A percentile compares a stretch with the other conserved stretches of the same genome.
These are phyloP conservation scores for Solanum tarapatanum DNA, from an alignment of 257 asterid genomes.

Conservation along the genomic window DNA sequence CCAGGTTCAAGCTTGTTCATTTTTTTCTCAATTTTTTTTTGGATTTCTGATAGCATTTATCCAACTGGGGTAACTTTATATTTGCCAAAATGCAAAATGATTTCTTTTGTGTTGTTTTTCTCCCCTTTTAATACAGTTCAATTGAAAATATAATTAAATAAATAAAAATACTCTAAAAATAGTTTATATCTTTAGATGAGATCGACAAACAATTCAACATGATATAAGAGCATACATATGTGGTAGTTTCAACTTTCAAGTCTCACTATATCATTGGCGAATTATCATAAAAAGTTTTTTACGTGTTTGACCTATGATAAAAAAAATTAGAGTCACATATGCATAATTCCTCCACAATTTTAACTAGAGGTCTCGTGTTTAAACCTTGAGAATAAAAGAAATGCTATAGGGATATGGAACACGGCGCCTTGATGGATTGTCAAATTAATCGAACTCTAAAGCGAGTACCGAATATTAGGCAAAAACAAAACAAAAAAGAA, in stretches of 20 bases:
- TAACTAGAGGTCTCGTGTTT: background rate
- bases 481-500: background rate
- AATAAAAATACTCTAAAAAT: no score
- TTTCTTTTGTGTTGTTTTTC: conserved; percentile 2
- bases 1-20: background rate
- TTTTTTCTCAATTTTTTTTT: background rate
- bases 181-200: no score
- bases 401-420: background rate
- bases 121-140: background rate
- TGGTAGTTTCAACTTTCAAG: background rate
- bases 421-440: background rate
- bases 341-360: background rate
- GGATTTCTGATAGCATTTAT: background rate
- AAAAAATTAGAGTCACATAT: background rate
- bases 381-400: background rate
- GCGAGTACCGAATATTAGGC: background rate
- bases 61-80: background rate
- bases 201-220: no score
- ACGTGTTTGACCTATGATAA: background rate
- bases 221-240: no score
- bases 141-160: no score
- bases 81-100: background rate
- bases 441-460: background rate
- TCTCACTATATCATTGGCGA: background rate
- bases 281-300: background rate